Conservation (phyloP, 495 filamentous ascomycete species). For the Staphylotrichum longicolle region DNA sequence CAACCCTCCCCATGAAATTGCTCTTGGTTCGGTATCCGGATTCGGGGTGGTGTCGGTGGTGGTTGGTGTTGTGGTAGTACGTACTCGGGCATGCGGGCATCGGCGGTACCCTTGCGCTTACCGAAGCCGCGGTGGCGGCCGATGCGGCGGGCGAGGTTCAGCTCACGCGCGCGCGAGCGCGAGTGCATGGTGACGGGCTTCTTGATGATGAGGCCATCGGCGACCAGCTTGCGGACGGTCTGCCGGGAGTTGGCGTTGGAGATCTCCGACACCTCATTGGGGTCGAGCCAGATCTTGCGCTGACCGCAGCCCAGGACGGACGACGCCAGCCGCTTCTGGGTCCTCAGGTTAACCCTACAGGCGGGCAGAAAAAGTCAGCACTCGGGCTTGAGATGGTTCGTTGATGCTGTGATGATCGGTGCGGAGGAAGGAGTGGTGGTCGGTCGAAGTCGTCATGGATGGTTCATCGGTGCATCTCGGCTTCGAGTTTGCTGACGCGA, state of each 20-base stretch:
- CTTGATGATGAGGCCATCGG: conserved; percentile 99
- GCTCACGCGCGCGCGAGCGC: conserved; percentile 85
- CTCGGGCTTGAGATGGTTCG: conserved; percentile 4
- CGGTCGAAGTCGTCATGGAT: conserved; percentile 11
- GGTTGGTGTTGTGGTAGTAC: conserved; percentile 33
- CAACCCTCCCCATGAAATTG: conserved; percentile 1
- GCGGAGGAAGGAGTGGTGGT: neutral
- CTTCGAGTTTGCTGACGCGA: conserved; percentile 1
- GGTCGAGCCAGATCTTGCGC: conserved; percentile 99
- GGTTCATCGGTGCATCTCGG: conserved; percentile 10
- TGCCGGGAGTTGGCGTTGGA: conserved; percentile 99
- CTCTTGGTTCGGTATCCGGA: neutral
- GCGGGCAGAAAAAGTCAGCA: conserved; percentile 37
- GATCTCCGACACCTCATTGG: conserved; percentile 98
- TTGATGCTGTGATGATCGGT: conserved; percentile 6
- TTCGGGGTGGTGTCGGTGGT: conserved; percentile 2
- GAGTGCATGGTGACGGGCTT: conserved; percentile 99
- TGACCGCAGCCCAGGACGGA: conserved; percentile 97
- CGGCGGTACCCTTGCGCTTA: conserved; percentile 99
- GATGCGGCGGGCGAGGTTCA: conserved; percentile 83
- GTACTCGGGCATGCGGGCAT: conserved; percentile 98
- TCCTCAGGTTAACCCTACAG: conserved; percentile 95
- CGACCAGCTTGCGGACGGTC: conserved; percentile 99
- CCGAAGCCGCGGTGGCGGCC: conserved; percentile 97
- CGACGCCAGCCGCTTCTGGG: conserved; percentile 99